Evolutionary conservation across 177 flowering plant species (phyloP).

Genomic region (Vitis hybrid): DNA sequence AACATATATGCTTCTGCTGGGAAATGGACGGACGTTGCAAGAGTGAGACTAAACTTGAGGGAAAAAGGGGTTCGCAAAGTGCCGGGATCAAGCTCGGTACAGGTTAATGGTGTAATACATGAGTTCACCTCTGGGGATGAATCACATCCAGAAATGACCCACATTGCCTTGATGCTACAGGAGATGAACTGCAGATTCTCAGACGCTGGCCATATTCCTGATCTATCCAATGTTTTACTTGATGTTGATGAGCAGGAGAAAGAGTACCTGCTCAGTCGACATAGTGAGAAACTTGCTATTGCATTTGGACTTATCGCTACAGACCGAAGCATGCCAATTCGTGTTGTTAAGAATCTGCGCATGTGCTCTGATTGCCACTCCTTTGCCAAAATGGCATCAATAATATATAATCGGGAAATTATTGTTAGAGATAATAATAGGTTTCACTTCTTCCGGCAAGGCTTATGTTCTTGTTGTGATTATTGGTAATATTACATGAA

Average conservation of each 20-base stretch:
- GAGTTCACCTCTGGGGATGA: slow-evolving; percentile 60
- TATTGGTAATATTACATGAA: slow-evolving; percentile 39
- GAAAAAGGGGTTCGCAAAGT: slow-evolving; percentile 46
- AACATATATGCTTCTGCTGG: slow-evolving; percentile 64
- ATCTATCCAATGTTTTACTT: slow-evolving; percentile 46
- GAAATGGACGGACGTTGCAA: slow-evolving; percentile 56
- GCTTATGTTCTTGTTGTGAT: slow-evolving; percentile 63
- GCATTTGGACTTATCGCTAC: slow-evolving; percentile 60
- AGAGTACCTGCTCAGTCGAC: slow-evolving; percentile 45
- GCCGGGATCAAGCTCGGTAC: slow-evolving; percentile 64
- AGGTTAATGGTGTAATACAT: slow-evolving; percentile 43
- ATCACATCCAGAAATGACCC: slow-evolving; percentile 36
- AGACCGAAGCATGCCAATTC: slow-evolving; percentile 32
- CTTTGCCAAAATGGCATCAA: slow-evolving; percentile 51
- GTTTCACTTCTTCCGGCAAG: slow-evolving; percentile 51
- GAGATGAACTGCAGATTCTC: slow-evolving; percentile 40
- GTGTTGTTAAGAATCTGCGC: slow-evolving; percentile 61
- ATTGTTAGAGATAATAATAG: slow-evolving; percentile 54
- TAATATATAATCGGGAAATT: slow-evolving; percentile 45
- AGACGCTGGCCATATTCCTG: slow-evolving; percentile 48
- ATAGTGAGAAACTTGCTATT: slow-evolving; percentile 68
- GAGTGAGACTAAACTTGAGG: slow-evolving; percentile 47
- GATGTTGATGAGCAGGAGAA: slow-evolving; percentile 65
- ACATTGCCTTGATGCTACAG: slow-evolving; percentile 36
- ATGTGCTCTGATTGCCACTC: slow-evolving; percentile 69